Percentiles rank a stretch among this genome's conserved stretches.
Evolutionary conservation across 176 grass and related monocot genomes (phyloP).

Genomic region (Hsuehochloa calcarea): DNA sequence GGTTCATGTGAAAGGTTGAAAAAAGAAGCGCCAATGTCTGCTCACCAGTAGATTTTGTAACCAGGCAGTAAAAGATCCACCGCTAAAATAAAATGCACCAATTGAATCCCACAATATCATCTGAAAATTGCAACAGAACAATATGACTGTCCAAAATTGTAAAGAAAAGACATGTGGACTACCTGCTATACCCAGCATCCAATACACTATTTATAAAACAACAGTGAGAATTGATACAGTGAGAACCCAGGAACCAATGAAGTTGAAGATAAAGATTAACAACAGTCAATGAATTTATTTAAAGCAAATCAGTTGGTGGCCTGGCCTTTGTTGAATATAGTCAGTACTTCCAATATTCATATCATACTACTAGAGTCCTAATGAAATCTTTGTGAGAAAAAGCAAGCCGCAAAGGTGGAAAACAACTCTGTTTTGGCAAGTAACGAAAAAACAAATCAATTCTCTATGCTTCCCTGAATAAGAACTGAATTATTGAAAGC

Average conservation of each 20-base stretch:
- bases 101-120: constrained; percentile 61
- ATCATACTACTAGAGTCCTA: constrained; percentile 7
- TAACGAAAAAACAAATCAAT: constrained; percentile 19
- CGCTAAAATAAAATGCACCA: constrained; percentile 40
- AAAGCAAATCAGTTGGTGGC: not conserved
- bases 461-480: not conserved
- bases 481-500: constrained; percentile 3
- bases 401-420: not conserved
- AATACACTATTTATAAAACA: not conserved
- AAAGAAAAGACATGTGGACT: not conserved
- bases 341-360: not conserved
- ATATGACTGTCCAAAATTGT: constrained; percentile 2
- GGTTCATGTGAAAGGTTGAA: constrained; percentile 22
- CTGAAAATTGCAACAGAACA: constrained; percentile 45
- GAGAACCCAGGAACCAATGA: not conserved
- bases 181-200: not conserved
- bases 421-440: not conserved
- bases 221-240: not conserved
- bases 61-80: constrained; percentile 35
- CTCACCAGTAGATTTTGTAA: constrained; percentile 62
- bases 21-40: constrained; percentile 25
- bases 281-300: constrained; percentile 21
- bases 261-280: constrained; percentile 12
- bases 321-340: not conserved
- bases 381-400: constrained; percentile 1